Evolutionary conservation across 2,329 filamentous ascomycete species (phyloP), one percentile per base, ranked within the genome.

Genomic region (Hypoxylon sp.): DNA sequence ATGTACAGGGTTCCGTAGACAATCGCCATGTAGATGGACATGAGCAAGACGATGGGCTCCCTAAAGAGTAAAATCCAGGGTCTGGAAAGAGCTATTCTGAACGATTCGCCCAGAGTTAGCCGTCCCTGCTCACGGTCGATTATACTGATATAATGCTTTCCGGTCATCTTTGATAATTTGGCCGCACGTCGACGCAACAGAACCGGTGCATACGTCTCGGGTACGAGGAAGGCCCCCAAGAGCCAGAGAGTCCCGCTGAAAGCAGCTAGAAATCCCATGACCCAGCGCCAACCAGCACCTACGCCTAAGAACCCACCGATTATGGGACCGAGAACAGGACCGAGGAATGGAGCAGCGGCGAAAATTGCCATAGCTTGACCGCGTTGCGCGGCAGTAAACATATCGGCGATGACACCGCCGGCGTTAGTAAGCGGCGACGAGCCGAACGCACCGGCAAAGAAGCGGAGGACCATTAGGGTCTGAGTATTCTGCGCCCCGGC

Each of bases 31-130:
- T 91, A 92, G 26, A 91, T 80, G 18, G 84, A 85, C 2, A 88
- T 79, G 1, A 91, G 78, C 12, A 90, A 74, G 28, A 92, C 89
- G 70, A 92, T 92, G 3, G 90, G 90, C 73, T 92, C 90, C 45
- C 78, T 78, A 79, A 91, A 89, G 2, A 92, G 82, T 55, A 92
- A 81, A 48, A 89, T 79, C 87, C 89, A 90, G 1, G 90, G 90
- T 2, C 90, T 82, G 42, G 82, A 79, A 12, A 91, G 78, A 1
- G 86, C 83, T 1, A 82, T 84, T 51, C 81, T 82, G 73, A 89
- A 84, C 24, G 85, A 82, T 49, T 83, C 74, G 2, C 75, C 74
- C 9, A 83, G 71, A 0, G 80, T 76, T 9, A 80, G 71, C 44
- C 78, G 78, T 32, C 78, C 78, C 26, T 64, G 67, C 5, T 56